Evolutionary conservation across 2,329 filamentous ascomycete species (phyloP), one percentile per base, ranked within the genome.

Genomic region (Epicoccum nigrum): DNA sequence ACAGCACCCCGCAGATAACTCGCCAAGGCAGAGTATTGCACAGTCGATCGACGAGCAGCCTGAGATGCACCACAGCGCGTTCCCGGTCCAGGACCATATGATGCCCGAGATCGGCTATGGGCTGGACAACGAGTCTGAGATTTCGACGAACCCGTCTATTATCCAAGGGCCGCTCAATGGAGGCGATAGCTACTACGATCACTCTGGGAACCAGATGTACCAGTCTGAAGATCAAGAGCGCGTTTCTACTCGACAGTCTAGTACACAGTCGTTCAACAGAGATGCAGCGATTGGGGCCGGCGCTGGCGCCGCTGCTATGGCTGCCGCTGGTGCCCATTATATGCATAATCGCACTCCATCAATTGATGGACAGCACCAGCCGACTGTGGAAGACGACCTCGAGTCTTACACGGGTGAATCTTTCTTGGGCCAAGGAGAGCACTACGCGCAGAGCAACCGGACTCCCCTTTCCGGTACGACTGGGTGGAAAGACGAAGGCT

Each of bases 101-200:
- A 83, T 92, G 78, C 90, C 88, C 0, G 91, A 92, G 66, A 86
- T 89, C 64, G 90, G 88, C 4, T 88, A 90, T 58, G 80, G 77
- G 37, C 70, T 81, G 16, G 82, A 83, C 49, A 74, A 77, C 32
- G 76, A 79, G 43, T 82, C 79, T 17, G 91, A 95, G 55, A 81
- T 90, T 13, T 87, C 85, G 37, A 96, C 92, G 15, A 95, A 95
- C 67, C 91, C 91, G 2, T 96, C 92, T 0, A 81, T 92, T 41
- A 85, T 95, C 32, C 83, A 92, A 59, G 90, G 89, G 15, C 87
- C 86, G 1, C 82, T 88, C 41, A 86, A 84, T 42, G 84, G 83
- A 27, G 68, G 75, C 20, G 70, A 77, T 37, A 56, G 52, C 1
- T 77, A 78, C 58, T 77, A 76, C 38, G 75, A 74, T 54, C 72